Percentiles rank a stretch among this genome's conserved stretches.
phyloP scores from a whole-genome alignment of 2,329 filamentous ascomycete genomes.

The Parasarocladium wereldwijsianum region DNA sequence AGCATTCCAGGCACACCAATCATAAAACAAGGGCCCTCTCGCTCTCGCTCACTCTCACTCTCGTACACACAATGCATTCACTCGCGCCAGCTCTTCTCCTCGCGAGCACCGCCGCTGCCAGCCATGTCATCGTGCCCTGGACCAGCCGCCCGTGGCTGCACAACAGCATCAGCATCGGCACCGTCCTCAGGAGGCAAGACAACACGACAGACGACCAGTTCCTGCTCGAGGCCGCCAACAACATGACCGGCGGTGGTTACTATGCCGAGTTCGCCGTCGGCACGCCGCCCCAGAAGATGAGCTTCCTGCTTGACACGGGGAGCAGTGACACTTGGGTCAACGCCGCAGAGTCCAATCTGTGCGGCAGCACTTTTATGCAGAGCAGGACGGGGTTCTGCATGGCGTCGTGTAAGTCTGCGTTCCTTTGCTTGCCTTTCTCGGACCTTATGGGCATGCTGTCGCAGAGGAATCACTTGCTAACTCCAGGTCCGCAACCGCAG shows the following conservation, averaged over 20 bases:
- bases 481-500: slow-evolving; percentile 8
- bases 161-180: no score
- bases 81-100: slow-evolving; percentile 3
- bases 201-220: slow-evolving; percentile 10
- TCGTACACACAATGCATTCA: slow-evolving; percentile 4
- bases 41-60: no score
- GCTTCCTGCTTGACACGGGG: slow-evolving; percentile 45
- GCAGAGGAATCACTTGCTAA: no score
- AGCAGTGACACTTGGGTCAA: slow-evolving; percentile 49
- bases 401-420: slow-evolving; percentile 24
- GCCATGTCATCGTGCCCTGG: slow-evolving; percentile 1
- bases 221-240: slow-evolving; percentile 31
- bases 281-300: slow-evolving; percentile 39
- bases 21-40: no score
- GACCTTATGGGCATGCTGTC: no score
- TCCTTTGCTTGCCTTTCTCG: neutral
- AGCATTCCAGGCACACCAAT: neutral
- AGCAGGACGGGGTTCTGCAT: slow-evolving; percentile 18
- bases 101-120: slow-evolving; percentile 1
- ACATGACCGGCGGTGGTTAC: slow-evolving; percentile 39
- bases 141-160: no score
- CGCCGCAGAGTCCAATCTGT: slow-evolving; percentile 44
- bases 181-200: slow-evolving; percentile 1
- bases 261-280: slow-evolving; percentile 42
- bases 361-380: slow-evolving; percentile 26